Base-by-base conservation (phyloP, 108 stramenopile genomes). In the Nannochloropsis oceanica region DNA sequence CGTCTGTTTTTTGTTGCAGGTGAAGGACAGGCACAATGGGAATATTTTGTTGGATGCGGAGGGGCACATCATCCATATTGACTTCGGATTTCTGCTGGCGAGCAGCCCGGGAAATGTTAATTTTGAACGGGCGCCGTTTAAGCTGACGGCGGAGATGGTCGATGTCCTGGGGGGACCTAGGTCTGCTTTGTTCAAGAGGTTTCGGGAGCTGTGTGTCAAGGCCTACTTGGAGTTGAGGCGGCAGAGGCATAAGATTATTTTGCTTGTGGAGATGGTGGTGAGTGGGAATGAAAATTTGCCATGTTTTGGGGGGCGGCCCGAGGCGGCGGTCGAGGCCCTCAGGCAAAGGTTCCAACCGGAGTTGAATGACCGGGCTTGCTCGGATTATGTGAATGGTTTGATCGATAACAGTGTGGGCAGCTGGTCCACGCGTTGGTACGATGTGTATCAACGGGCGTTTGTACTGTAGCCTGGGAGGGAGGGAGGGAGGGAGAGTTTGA, bases 351-450 rank as follows among this genome's bases (percentile, higher is more conserved):
- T 88, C 26, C 87, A 79, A 79, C 88, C 88, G 24, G 88, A 85
- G 13, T 81, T 85, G 27, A 85, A 85, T 81, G 88, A 85, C 73
- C 81, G 81, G 0, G 84, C 84, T 25, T 85, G 84, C 26, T 26
- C 25, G 10, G 88, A 85, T 42, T 97, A 95, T 86, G 96, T 99
- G 79, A 92, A 96, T 86, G 89, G 91, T 27, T 90, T 98, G 82
- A 92, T 98, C 8, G 93, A 96, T 87, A 93, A 95, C 81, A 94
- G 95, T 86, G 84, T 95, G 43, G 95, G 95, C 44, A 95, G 96
- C 93, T 99, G 97, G 96, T 87, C 95, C 26, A 97, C 97, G 9
- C 87, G 92, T n/a, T 95, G 92, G 93, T 99, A 99, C 89, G 98
- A 99, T 87, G 91, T 93, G 79, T 98, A 97, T 87, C 96, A 98